Conservation (phyloP, 2,329 filamentous ascomycete genomes). For the Fusarium caatingaense region DNA sequence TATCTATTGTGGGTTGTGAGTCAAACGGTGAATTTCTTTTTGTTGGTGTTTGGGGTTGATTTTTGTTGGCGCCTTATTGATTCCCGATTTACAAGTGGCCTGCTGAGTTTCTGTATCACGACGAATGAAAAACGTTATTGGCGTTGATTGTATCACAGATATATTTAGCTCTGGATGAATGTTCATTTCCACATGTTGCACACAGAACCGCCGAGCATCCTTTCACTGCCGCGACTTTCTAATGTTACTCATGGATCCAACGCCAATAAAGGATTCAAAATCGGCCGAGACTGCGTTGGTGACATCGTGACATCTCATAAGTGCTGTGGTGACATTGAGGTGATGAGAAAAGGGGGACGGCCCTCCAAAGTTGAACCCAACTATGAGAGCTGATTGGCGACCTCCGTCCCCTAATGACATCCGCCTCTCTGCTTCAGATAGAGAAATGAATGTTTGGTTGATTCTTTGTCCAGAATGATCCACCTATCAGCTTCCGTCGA, state of each 20-base stretch:
- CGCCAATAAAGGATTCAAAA: constrained; percentile 1
- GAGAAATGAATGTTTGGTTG: neutral
- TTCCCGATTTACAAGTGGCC: constrained; percentile 33
- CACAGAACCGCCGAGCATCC: constrained; percentile 23
- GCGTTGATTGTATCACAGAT: constrained; percentile 37
- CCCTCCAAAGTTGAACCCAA: neutral
- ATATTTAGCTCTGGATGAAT: constrained; percentile 33
- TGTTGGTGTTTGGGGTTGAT: constrained; percentile 30
- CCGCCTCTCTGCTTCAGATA: constrained; percentile 2
- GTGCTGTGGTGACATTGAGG: neutral
- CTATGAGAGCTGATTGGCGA: neutral
- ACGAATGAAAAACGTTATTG: constrained; percentile 36
- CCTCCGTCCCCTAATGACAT: neutral
- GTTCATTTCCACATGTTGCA: neutral
- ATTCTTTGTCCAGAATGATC: constrained; percentile 5
- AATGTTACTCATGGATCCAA: constrained; percentile 15
- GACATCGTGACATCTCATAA: neutral
- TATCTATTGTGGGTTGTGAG: constrained; percentile 3
- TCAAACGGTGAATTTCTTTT: constrained; percentile 29
- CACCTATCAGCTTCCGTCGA: constrained; percentile 28
- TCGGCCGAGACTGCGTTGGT: constrained; percentile 9
- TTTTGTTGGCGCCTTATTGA: constrained; percentile 31
- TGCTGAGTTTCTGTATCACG: constrained; percentile 30
- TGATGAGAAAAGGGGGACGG: neutral
- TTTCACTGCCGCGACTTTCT: constrained; percentile 10